These are phyloP conservation scores for Saturnispora kantuleensis DNA, from an alignment of 805 yeast species.

Conservation along the genomic window DNA sequence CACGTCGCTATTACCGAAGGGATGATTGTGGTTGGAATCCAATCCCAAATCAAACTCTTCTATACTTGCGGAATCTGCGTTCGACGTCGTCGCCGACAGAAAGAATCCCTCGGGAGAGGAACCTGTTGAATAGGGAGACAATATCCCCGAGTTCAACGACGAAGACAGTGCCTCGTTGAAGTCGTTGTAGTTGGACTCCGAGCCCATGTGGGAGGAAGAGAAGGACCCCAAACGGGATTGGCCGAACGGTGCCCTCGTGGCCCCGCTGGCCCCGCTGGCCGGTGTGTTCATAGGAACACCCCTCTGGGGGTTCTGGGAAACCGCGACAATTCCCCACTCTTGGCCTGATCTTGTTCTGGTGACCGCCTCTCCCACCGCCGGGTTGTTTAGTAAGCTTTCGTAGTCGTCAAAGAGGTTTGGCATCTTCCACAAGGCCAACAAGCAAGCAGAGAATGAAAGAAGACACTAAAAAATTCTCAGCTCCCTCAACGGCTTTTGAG, in stretches of 20 bases:
- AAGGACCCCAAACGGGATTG: constrained; percentile 15
- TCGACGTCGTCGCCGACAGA: constrained; percentile 14
- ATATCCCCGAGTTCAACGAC: constrained; percentile 22
- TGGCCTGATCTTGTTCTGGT: too few species aligned
- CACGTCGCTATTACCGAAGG: constrained; percentile 6
- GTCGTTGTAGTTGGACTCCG: constrained; percentile 24
- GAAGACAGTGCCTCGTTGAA: constrained; percentile 24
- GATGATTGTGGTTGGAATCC: constrained; percentile 4
- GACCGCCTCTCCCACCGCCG: background rate
- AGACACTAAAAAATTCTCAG: background rate
- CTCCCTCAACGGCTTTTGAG: background rate
- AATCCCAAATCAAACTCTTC: constrained; percentile 10
- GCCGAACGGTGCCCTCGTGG: too few species aligned
- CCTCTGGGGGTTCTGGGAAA: too few species aligned
- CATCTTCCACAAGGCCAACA: background rate
- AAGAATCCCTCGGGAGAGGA: constrained; percentile 30
- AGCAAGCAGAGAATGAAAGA: background rate
- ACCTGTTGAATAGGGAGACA: constrained; percentile 29
- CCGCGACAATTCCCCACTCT: background rate
- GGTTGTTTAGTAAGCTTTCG: constrained; percentile 7
- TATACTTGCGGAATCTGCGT: constrained; percentile 12
- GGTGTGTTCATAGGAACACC: too few species aligned
- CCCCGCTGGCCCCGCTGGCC: too few species aligned
- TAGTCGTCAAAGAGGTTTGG: constrained; percentile 11
- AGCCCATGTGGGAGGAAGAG: constrained; percentile 16